Percentiles rank a stretch among this genome's conserved stretches.
phyloP scores from a whole-genome alignment of 129 eudicot species.

The Pittosporum tobira region DNA sequence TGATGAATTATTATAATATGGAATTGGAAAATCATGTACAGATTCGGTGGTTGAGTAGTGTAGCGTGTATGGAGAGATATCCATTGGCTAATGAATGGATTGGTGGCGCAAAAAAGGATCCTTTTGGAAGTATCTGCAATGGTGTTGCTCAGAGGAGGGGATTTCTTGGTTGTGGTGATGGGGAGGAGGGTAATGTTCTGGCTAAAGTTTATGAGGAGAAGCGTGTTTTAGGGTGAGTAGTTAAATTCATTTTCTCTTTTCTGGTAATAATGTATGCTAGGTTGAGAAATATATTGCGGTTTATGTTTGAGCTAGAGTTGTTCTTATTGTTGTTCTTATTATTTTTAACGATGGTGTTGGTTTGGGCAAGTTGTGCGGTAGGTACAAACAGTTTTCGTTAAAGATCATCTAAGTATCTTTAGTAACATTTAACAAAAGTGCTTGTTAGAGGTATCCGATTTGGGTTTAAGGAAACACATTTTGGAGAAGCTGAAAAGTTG shows the following conservation, averaged over 20 bases:
- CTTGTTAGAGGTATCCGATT: too few species aligned
- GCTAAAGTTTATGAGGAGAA: conserved; percentile 63
- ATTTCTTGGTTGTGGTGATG: conserved; percentile 78
- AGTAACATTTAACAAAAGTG: too few species aligned
- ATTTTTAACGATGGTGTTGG: too few species aligned
- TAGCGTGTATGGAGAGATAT: conserved; percentile 19
- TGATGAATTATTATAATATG: conserved; percentile 8
- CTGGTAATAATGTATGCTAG: conserved; percentile 1
- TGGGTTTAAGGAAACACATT: too few species aligned
- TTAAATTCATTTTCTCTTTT: not conserved
- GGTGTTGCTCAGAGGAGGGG: conserved; percentile 45
- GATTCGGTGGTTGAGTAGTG: conserved; percentile 37
- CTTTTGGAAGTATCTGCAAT: conserved; percentile 11
- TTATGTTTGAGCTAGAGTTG: not conserved
- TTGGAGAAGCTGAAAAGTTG: too few species aligned
- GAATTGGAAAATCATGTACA: conserved; percentile 23
- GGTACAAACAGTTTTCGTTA: too few species aligned
- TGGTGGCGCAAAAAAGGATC: conserved; percentile 13
- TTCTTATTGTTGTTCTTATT: not conserved
- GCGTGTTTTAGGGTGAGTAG: conserved; percentile 43
- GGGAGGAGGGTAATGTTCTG: conserved; percentile 57
- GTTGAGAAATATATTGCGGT: not conserved
- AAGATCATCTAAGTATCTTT: too few species aligned
- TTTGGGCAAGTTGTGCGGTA: too few species aligned
- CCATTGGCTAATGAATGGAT: conserved; percentile 12